Conservation (phyloP, 345 rosid genomes). For the Tarenaya hassleriana region DNA sequence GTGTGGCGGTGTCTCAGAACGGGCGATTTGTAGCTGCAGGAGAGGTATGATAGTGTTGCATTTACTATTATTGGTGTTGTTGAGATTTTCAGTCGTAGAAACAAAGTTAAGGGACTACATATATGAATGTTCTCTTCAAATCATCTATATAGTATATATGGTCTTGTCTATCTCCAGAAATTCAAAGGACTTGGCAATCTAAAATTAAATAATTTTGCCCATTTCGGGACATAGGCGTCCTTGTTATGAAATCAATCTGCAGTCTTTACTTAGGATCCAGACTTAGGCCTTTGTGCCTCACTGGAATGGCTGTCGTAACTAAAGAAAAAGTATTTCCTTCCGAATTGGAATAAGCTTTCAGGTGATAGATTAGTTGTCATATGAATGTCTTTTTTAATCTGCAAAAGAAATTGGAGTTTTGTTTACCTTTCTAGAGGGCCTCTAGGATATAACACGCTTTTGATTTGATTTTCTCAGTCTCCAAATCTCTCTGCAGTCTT, state of each 20-base stretch:
- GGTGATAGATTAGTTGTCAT: neutral
- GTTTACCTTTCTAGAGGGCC: neutral
- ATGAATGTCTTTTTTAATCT: neutral
- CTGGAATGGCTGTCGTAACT: too few relatives aligned
- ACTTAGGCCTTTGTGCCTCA: too few relatives aligned
- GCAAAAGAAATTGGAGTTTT: neutral
- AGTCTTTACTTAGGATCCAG: too few relatives aligned
- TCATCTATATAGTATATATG: neutral
- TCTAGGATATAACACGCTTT: constrained; percentile 15
- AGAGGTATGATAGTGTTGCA: constrained; percentile 36
- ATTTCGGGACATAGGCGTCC: too few relatives aligned
- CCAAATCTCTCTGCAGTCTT: constrained; percentile 70
- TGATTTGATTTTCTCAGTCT: constrained; percentile 44
- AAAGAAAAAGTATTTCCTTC: too few relatives aligned
- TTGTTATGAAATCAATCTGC: too few relatives aligned
- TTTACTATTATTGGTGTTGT: neutral
- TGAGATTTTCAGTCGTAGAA: neutral
- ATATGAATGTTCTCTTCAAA: too few relatives aligned
- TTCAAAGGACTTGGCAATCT: too few relatives aligned
- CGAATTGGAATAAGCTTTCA: constrained; percentile 8
- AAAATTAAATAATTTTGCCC: too few relatives aligned
- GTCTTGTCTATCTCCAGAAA: too few relatives aligned
- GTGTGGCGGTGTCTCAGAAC: constrained; percentile 53
- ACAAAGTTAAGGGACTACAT: neutral
- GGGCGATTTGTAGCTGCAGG: constrained; percentile 75